phyloP scores from a whole-genome alignment of 2,329 filamentous ascomycete species.

The Neofusicoccum sp. region DNA sequence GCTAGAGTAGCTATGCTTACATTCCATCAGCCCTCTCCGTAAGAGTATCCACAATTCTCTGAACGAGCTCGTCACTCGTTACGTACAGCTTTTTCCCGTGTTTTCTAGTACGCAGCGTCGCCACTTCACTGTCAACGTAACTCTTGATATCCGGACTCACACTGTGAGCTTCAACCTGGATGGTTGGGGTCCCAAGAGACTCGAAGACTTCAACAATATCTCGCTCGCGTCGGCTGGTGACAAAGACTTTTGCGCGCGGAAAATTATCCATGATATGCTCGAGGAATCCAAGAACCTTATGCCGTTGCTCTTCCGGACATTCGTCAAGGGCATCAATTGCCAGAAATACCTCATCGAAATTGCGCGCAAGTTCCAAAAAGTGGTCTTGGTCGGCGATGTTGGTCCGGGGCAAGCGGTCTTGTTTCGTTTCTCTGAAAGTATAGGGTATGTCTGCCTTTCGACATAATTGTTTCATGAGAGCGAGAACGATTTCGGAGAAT shows the following conservation, averaged over 20 bases:
- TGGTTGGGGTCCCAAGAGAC: not conserved
- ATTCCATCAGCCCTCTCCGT: not conserved
- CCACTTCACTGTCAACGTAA: not conserved
- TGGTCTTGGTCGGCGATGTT: not conserved
- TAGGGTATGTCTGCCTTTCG: not conserved
- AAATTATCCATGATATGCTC: not conserved
- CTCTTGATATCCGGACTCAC: not conserved
- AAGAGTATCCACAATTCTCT: not conserved
- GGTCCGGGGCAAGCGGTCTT: not conserved
- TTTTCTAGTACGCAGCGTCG: not conserved
- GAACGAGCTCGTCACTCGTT: not conserved
- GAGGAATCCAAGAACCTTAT: not conserved
- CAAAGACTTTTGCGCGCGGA: not conserved
- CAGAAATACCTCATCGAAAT: constrained; percentile 4
- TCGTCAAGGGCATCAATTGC: constrained; percentile 3
- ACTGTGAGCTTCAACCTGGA: not conserved
- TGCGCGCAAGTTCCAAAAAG: not conserved
- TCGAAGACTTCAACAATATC: not conserved
- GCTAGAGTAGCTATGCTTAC: not conserved
- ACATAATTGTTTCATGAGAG: constrained; percentile 23
- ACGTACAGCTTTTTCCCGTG: not conserved
- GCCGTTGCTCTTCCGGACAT: not conserved
- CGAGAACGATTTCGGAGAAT: constrained; percentile 10
- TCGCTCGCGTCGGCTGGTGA: not conserved
- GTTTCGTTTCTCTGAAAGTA: not conserved